Evolutionary conservation across 1,284 basidiomycete genomes (phyloP).

Genomic region (Moesziomyces sp.): DNA sequence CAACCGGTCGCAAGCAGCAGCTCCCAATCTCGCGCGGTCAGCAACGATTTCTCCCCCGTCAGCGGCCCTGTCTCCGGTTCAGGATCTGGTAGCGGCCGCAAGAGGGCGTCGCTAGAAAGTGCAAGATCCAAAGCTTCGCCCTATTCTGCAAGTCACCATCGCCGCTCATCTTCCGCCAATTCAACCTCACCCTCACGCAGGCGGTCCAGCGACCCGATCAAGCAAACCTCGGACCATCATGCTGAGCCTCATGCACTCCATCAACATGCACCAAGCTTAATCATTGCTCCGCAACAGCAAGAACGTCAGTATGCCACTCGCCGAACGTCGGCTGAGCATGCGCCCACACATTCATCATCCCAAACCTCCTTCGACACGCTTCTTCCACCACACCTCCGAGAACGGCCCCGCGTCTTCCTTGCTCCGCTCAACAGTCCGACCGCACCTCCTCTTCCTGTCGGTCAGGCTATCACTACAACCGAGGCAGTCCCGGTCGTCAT

Average conservation of each 20-base stretch:
- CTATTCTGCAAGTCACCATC: conserved; percentile 18
- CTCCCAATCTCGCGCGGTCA: too few relatives aligned
- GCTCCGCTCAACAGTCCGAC: conserved; percentile 3
- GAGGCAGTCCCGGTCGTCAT: neutral
- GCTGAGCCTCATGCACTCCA: too few relatives aligned
- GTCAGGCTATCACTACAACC: conserved; percentile 31
- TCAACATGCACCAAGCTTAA: too few relatives aligned
- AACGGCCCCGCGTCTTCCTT: conserved; percentile 6
- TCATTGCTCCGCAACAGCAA: too few relatives aligned
- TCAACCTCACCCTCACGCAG: conserved; percentile 7
- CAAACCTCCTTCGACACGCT: conserved; percentile 19
- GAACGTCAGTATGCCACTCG: neutral
- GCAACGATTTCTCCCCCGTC: conserved; percentile 15
- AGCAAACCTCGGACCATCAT: too few relatives aligned
- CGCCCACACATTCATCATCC: conserved; percentile 1
- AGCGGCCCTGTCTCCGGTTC: conserved; percentile 36
- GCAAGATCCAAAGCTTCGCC: conserved; percentile 22
- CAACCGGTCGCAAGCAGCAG: neutral
- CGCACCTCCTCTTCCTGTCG: conserved; percentile 27
- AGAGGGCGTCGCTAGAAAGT: conserved; percentile 30
- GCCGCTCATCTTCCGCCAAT: conserved; percentile 18
- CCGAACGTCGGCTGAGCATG: conserved; percentile 16
- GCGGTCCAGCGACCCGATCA: too few relatives aligned
- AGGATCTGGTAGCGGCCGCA: conserved; percentile 37
- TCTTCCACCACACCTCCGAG: conserved; percentile 26